phyloP scores from a whole-genome alignment of 768 basidiomycete genomes.

The Kwoniella shandongensis region DNA sequence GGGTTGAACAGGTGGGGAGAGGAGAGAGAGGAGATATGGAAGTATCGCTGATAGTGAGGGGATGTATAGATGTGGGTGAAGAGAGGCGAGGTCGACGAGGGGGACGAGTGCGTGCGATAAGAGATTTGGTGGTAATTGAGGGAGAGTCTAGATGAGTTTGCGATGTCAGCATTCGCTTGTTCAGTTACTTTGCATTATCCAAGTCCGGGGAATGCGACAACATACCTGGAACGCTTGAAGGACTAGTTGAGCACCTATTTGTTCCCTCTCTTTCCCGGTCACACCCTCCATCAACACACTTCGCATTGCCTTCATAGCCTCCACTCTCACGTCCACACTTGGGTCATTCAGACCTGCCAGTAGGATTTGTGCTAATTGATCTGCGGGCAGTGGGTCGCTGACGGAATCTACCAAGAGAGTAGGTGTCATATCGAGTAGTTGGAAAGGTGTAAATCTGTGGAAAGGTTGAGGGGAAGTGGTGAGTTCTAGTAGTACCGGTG shows the following conservation, averaged over 20 bases:
- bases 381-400: conserved; percentile 29
- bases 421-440: conserved; percentile 36
- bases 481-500: conserved; percentile 40
- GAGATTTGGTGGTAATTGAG: conserved; percentile 23
- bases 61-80: conserved; percentile 33
- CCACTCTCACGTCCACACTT: conserved; percentile 41
- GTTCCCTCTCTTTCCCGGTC: conserved; percentile 32
- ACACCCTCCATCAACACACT: conserved; percentile 38
- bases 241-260: conserved; percentile 32
- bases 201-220: not conserved
- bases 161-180: no score
- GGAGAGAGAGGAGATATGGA: conserved; percentile 26
- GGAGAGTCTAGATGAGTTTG: conserved; percentile 28
- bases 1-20: conserved; percentile 26
- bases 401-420: conserved; percentile 41
- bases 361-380: conserved; percentile 38
- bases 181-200: no score
- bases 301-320: conserved; percentile 41
- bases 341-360: conserved; percentile 43
- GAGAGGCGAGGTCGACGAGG: conserved; percentile 40
- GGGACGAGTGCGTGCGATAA: conserved; percentile 33
- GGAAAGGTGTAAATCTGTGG: conserved; percentile 46
- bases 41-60: conserved; percentile 21
- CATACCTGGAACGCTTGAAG: conserved; percentile 35
- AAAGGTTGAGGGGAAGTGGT: conserved; percentile 35